Percentiles rank a stretch among this genome's conserved stretches.
phyloP scores from a whole-genome alignment of 345 rosid genomes.

The Laguncularia racemosa region DNA sequence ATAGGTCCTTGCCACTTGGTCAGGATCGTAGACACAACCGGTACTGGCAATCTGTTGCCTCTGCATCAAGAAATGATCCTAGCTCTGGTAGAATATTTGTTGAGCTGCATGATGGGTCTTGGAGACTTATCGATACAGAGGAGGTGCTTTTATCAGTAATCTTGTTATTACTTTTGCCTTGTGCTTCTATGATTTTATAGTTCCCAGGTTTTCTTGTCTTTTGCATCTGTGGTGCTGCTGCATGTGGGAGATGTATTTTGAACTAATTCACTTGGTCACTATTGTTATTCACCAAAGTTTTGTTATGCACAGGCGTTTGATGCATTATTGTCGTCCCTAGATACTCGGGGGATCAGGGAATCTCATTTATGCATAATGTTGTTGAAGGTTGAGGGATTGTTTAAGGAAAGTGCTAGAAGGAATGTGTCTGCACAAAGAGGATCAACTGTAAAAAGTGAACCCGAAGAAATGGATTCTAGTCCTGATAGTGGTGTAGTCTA shows the following conservation, averaged over 20 bases:
- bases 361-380: slow-evolving; percentile 91
- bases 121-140: slow-evolving; percentile 87
- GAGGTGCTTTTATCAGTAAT: slow-evolving; percentile 38
- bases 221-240: background rate
- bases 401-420: slow-evolving; percentile 54
- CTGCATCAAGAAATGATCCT: slow-evolving; percentile 85
- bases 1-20: slow-evolving; percentile 96
- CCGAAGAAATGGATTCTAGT: slow-evolving; percentile 32
- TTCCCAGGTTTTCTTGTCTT: too few species aligned
- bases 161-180: too few species aligned
- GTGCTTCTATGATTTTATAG: too few species aligned
- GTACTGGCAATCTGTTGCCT: slow-evolving; percentile 94
- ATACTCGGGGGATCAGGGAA: slow-evolving; percentile 86
- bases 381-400: slow-evolving; percentile 68
- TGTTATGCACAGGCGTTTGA: slow-evolving; percentile 64
- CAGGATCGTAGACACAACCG: slow-evolving; percentile 95
- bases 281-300: background rate
- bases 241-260: background rate
- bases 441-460: slow-evolving; percentile 29
- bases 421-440: slow-evolving; percentile 23
- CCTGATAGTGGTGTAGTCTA: slow-evolving; percentile 46
- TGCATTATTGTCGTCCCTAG: slow-evolving; percentile 71
- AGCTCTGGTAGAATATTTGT: slow-evolving; percentile 86
- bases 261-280: background rate
- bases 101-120: slow-evolving; percentile 64